Percentiles rank a stretch among this genome's conserved stretches.
phyloP scores from a whole-genome alignment of 2,329 filamentous ascomycete genomes.

The Aspergillus clavatus region DNA sequence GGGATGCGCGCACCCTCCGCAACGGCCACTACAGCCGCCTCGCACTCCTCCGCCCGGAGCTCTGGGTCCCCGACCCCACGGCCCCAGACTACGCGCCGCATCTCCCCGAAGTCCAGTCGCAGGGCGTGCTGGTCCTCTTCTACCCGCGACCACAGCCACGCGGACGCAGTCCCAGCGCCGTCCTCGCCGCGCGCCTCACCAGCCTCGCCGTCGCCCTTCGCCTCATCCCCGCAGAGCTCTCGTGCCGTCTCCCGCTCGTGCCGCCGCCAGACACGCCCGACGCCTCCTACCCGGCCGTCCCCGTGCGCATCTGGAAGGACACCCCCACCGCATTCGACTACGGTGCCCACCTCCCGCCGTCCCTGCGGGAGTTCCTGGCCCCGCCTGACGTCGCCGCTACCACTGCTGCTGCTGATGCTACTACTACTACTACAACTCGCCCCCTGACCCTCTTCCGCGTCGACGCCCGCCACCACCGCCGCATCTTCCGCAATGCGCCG shows the following conservation, averaged over 20 bases:
- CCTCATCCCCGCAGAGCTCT: slow-evolving; percentile 35
- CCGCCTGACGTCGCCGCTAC: slow-evolving; percentile 6
- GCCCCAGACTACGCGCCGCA: slow-evolving; percentile 39
- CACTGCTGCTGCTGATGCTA: too few relatives aligned
- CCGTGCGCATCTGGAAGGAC: slow-evolving; percentile 55
- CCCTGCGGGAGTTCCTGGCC: slow-evolving; percentile 46
- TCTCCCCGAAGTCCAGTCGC: slow-evolving; percentile 46
- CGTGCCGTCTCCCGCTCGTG: slow-evolving; percentile 50
- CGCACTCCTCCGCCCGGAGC: slow-evolving; percentile 60
- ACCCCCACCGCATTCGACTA: slow-evolving; percentile 41
- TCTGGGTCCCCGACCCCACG: slow-evolving; percentile 55
- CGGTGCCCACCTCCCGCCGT: slow-evolving; percentile 40
- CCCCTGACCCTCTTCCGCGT: slow-evolving; percentile 53
- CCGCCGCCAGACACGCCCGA: slow-evolving; percentile 44
- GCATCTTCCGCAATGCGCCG: slow-evolving; percentile 53
- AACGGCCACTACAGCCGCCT: slow-evolving; percentile 54
- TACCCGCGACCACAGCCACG: slow-evolving; percentile 40
- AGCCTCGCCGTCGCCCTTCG: slow-evolving; percentile 27
- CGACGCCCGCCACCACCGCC: slow-evolving; percentile 41
- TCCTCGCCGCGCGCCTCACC: slow-evolving; percentile 10
- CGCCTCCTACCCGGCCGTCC: slow-evolving; percentile 40
- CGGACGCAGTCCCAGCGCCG: too few relatives aligned
- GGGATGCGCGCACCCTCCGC: slow-evolving; percentile 41
- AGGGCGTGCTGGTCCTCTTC: slow-evolving; percentile 50
- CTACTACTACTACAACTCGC: too few relatives aligned